Conservation (phyloP, 1,139 yeast genomes). For the Dujonia santamariae region DNA sequence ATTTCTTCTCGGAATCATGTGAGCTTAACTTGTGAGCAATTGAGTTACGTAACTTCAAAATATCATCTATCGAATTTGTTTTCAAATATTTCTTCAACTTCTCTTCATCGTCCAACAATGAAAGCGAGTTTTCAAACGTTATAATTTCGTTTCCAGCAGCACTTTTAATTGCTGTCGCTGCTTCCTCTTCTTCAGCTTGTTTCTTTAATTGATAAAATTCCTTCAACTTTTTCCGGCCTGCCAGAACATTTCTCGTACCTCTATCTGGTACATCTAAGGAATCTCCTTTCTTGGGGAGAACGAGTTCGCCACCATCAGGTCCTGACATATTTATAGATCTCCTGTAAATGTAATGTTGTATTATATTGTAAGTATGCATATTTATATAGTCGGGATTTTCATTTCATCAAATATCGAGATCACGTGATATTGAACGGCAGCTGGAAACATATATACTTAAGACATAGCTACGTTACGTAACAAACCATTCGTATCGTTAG, state of each 20-base stretch:
- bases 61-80: slow-evolving; percentile 30
- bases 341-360: too few relatives aligned
- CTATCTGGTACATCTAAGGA: not conserved
- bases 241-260: slow-evolving; percentile 29
- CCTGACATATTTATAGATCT: too few relatives aligned
- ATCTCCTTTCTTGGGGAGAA: too few relatives aligned
- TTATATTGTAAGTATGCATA: too few relatives aligned
- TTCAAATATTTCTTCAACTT: slow-evolving; percentile 32
- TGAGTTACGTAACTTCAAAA: slow-evolving; percentile 33
- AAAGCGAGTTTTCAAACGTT: slow-evolving; percentile 3
- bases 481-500: too few relatives aligned
- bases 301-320: too few relatives aligned
- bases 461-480: too few relatives aligned
- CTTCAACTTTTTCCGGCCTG: slow-evolving; percentile 42
- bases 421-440: too few relatives aligned
- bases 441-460: too few relatives aligned
- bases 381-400: too few relatives aligned
- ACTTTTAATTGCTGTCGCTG: slow-evolving; percentile 1
- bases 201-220: slow-evolving; percentile 35
- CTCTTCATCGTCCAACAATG: slow-evolving; percentile 14
- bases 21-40: slow-evolving; percentile 31
- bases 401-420: too few relatives aligned
- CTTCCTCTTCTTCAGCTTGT: slow-evolving; percentile 6
- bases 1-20: slow-evolving; percentile 42
- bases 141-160: not conserved